Percentiles rank a stretch among this genome's conserved stretches.
Conservation (phyloP, 345 rosid genomes). For the Adansonia digitata region DNA sequence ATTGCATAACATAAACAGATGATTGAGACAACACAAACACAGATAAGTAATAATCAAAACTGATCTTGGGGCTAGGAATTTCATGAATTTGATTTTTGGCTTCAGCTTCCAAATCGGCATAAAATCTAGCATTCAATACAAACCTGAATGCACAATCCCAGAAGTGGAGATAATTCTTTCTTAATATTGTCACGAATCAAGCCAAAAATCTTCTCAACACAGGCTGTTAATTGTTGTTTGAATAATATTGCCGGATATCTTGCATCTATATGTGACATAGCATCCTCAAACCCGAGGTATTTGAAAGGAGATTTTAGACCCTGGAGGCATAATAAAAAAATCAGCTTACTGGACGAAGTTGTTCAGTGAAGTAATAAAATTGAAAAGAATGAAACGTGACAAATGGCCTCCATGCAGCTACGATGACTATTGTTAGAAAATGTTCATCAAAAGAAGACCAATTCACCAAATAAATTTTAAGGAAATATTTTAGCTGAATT, state of each 20-base stretch:
- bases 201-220: conserved; percentile 98
- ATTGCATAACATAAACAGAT: background rate
- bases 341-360: conserved; percentile 14
- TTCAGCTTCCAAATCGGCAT: conserved; percentile 2
- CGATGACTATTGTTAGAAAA: background rate
- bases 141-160: conserved; percentile 88
- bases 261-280: conserved; percentile 78
- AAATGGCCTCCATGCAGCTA: background rate
- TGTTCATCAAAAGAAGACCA: background rate
- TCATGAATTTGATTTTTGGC: background rate
- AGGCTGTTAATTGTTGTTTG: conserved; percentile 94
- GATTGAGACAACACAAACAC: background rate
- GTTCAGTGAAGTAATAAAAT: background rate
- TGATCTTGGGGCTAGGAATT: background rate
- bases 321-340: conserved; percentile 34
- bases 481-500: background rate
- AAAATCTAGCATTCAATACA: conserved; percentile 19
- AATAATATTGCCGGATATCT: conserved; percentile 92
- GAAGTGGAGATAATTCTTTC: conserved; percentile 80
- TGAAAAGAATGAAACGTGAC: background rate
- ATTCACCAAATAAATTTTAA: background rate
- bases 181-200: conserved; percentile 92
- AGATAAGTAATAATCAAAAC: background rate
- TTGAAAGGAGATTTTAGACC: conserved; percentile 80
- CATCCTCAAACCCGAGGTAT: conserved; percentile 66